Evolutionary conservation across 495 filamentous ascomycete species (phyloP), one percentile per base, ranked within the genome.

Genomic region (Aspergillus heteromorphus): DNA sequence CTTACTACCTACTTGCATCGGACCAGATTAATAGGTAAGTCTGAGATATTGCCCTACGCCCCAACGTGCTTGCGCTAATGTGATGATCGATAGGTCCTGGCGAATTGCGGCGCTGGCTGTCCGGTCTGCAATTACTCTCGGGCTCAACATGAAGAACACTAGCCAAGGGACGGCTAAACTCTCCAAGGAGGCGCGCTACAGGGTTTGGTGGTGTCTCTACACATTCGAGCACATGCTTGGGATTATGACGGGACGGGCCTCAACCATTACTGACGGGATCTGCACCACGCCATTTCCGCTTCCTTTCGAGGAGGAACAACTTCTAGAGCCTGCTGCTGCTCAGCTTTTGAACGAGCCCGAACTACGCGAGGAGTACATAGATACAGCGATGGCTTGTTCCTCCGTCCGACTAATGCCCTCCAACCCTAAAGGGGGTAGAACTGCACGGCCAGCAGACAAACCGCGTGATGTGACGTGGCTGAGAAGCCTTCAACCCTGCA

Each of bases 141-240:
- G 84, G 7, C 72, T 88, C 18, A 84, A 87, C 58, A 71, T 87
- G 60, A 82, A 83, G 36, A 87, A 78, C 56, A 77, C 79, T 20
- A 79, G 75, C 43, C 69, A 73, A 16, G 62, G 68, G 2, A 73
- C 82, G 1, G 57, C 72, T 7, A 74, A 79, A 51, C 60, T 74
- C 11, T 76, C 84, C n/a, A 84, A 81, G 59, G 85, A 87, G 59
- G 73, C 79, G 47, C 77, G 84, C 40, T 78, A 83, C 47, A 79
- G 81, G 36, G 74, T 87, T 16, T 87, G 84, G 84, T 87, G 83
- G 79, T 80, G 82, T 30, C 56, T 87, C 4, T 84, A 83, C 53
- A 79, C 73, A 0, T 73, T 86, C 48, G 85, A 87, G 54, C 78
- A 83, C 43, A 62, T 78, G 34, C 71, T 87, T 17, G 77, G 79